Evolutionary conservation across 345 rosid genomes (phyloP).

Genomic region (Citropsis articulata): DNA sequence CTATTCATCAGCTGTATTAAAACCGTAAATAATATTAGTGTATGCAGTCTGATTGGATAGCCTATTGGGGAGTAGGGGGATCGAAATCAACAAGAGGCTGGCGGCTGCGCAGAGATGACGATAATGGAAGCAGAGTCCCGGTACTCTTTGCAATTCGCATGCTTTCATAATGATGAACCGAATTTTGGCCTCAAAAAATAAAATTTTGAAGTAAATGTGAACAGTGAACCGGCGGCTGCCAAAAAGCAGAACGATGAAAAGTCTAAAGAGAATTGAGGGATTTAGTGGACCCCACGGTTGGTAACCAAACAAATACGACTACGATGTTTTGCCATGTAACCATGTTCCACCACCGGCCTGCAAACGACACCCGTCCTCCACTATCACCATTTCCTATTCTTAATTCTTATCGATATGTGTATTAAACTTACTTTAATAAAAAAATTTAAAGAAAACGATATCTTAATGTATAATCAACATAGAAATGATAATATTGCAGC

Average conservation of each 20-base stretch:
- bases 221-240: neutral
- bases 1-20: too few relatives aligned
- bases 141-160: neutral
- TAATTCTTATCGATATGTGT: too few relatives aligned
- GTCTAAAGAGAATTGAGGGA: neutral
- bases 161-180: neutral
- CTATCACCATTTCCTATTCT: neutral
- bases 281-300: neutral
- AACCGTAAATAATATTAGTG: too few relatives aligned
- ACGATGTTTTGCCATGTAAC: neutral
- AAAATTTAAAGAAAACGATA: too few relatives aligned
- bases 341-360: neutral
- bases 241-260: too few relatives aligned
- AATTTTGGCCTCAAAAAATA: neutral
- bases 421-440: too few relatives aligned
- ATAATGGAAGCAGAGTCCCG: neutral
- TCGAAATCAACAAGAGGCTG: neutral
- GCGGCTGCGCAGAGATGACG: neutral
- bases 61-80: neutral
- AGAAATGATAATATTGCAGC: too few relatives aligned
- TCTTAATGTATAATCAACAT: too few relatives aligned
- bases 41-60: too few relatives aligned
- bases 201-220: neutral
- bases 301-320: slow-evolving; percentile 14
- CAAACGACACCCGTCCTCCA: neutral